Evolutionary conservation across 192 early-diverging fungal species (phyloP), one percentile per base, ranked within the genome.

Genomic region (Funneliformis geosporum): DNA sequence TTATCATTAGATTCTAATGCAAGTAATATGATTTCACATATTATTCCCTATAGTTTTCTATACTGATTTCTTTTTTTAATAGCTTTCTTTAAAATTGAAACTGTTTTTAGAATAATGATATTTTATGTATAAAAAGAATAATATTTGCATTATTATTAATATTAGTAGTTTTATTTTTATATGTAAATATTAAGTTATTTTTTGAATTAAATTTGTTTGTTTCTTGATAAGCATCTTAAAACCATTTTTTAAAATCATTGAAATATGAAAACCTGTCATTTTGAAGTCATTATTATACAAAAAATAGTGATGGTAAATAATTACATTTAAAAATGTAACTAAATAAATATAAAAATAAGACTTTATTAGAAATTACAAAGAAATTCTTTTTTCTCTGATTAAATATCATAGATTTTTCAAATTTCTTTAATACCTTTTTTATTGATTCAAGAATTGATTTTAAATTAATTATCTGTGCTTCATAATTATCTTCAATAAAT

Each of bases 281-380:
- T 59, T 73, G 71, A 73, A 28, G 12, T 11, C 46, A 73, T 44
- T 18, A 73, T 73, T 11, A 73, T 6, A 2, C 27, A 4, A 50
- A 73, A 73, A 73, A n/a, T 73, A 73, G 25, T 73, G 47, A 59
- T 23, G 47, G 12, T 25, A 73, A 12, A 73, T 73, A 16, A 59
- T 73, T 0, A n/a, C 71, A 1, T 11, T 39, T n/a, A 27, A 73
- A 38, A 73, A 59, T 23, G 38, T 27, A 6, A 18, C 23, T 23
- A 73, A 28, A 64, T 12, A 23, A n/a, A 28, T 23, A 64, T 28
- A 64, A 10, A 28, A 64, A 64, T 5, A 25, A 64, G 0, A 64
- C 28, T 28, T 23, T 12, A 64, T 64, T 64, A 33, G 28, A 12
- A 28, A 64, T 28, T 12, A 8, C 28, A 64, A 64, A 64, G 28